Percentiles rank a stretch among this genome's conserved stretches.
These are phyloP conservation scores for Neurospora sp. DNA, from an alignment of 495 filamentous ascomycete species.

Conservation along the genomic window DNA sequence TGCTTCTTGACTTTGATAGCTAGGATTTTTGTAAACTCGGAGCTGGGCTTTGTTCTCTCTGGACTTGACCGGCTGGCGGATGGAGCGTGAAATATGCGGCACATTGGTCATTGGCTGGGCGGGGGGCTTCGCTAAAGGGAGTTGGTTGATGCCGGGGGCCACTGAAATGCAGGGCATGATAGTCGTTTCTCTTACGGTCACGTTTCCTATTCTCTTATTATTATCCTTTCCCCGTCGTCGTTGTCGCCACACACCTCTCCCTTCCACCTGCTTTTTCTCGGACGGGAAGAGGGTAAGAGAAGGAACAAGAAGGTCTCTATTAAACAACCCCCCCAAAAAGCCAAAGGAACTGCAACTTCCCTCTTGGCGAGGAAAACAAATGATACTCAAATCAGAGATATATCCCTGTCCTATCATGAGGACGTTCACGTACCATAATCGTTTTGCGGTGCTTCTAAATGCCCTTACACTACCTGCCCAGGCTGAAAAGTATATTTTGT, in stretches of 20 bases:
- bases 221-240: constrained; percentile 2
- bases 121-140: constrained; percentile 19
- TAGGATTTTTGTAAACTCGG: background rate
- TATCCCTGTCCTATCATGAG: background rate
- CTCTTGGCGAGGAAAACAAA: background rate
- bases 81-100: constrained; percentile 12
- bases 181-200: constrained; percentile 10
- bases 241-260: constrained; percentile 3
- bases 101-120: constrained; percentile 14
- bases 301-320: background rate
- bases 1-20: background rate
- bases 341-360: background rate
- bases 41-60: constrained; percentile 8
- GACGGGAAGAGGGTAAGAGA: background rate
- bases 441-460: background rate
- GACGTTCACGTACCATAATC: background rate
- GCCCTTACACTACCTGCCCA: background rate
- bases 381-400: background rate
- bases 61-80: constrained; percentile 4
- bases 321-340: background rate
- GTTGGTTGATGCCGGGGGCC: constrained; percentile 20
- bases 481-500: background rate
- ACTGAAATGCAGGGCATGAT: constrained; percentile 30
- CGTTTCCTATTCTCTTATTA: constrained; percentile 9
- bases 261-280: background rate